Base-by-base conservation (phyloP, 2,329 filamentous ascomycete genomes). In the Trichoderma oligosporum region DNA sequence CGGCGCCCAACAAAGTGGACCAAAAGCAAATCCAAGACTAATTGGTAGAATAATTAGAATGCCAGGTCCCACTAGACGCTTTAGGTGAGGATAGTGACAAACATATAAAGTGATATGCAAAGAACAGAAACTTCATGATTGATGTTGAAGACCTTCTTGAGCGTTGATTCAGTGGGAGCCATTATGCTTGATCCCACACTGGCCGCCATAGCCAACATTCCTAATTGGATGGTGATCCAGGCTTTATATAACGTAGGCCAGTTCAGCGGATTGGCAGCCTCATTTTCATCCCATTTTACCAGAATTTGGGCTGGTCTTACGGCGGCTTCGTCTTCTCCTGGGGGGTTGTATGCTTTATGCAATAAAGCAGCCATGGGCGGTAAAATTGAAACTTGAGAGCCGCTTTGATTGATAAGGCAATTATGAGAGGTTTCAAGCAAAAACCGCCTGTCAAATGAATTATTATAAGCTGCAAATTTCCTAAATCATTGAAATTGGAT, bases 21-120 rank as follows among this genome's bases (percentile, higher is more conserved):
- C 82, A 41, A 78, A 71, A 2, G 77, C 78, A 56, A 81, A 81
- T n/a, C 84, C 84, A n/a, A n/a, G n/a, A n/a, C n/a, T n/a, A n/a
- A n/a, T n/a, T n/a, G n/a, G n/a, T n/a, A n/a, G n/a, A n/a, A n/a
- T n/a, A n/a, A n/a, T n/a, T n/a, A n/a, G n/a, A n/a, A n/a, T 14
- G n/a, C 2, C 16, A 2, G 33, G 1, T 6, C 33, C 1, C 18
- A n/a, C 0, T 11, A 4, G 29, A 24, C 0, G 6, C 2, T 14
- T 35, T 24, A 4, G 2, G 1, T 35, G 27, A 35, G 1, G 12
- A 2, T 2, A 24, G 20, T 35, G 29, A 47, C 45, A 33, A 22
- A 47, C 45, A 47, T 47, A 27, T 47, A 47, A 3, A 47, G 29
- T 16, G 45, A 47, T 16, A 47, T 47, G 45, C 45, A 47, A 12